Evolutionary conservation across 2,329 filamentous ascomycete species (phyloP).

Genomic region (Aspergillus fischeri): DNA sequence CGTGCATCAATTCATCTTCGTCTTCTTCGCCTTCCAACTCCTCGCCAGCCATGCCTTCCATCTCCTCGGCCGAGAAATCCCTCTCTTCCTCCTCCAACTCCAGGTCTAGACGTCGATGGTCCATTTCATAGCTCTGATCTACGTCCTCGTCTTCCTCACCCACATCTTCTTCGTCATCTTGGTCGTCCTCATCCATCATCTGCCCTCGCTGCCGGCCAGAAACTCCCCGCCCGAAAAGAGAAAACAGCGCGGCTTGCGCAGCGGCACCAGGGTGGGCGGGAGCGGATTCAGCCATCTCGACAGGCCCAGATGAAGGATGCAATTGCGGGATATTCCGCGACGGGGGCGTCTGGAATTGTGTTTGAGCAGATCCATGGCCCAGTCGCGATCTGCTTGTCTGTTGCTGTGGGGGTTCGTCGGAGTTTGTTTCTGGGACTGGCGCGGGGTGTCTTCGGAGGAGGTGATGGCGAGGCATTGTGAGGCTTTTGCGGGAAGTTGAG

Average conservation of each 20-base stretch:
- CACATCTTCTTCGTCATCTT: slow-evolving; percentile 17
- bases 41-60: slow-evolving; percentile 14
- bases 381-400: slow-evolving; percentile 7
- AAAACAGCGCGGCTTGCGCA: slow-evolving; percentile 21
- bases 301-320: slow-evolving; percentile 24
- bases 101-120: slow-evolving; percentile 8
- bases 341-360: slow-evolving; percentile 32
- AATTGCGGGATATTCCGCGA: slow-evolving; percentile 25
- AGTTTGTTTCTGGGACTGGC: neutral
- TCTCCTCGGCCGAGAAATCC: slow-evolving; percentile 18
- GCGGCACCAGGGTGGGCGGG: slow-evolving; percentile 14
- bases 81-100: slow-evolving; percentile 15
- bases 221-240: slow-evolving; percentile 15
- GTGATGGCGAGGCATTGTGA: slow-evolving; percentile 21
- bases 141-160: slow-evolving; percentile 17
- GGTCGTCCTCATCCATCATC: slow-evolving; percentile 14
- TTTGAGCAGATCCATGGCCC: slow-evolving; percentile 9
- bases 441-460: slow-evolving; percentile 12
- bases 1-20: slow-evolving; percentile 32
- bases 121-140: slow-evolving; percentile 12
- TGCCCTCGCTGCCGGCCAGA: slow-evolving; percentile 4
- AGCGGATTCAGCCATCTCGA: slow-evolving; percentile 18
- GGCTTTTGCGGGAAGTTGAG: neutral
- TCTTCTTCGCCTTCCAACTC: slow-evolving; percentile 22
- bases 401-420: slow-evolving; percentile 8